A percentile compares a stretch with the other conserved stretches of the same genome.
These are phyloP conservation scores for Aspergillus eucalypticola DNA, from an alignment of 2,329 filamentous ascomycete species.

Conservation along the genomic window DNA sequence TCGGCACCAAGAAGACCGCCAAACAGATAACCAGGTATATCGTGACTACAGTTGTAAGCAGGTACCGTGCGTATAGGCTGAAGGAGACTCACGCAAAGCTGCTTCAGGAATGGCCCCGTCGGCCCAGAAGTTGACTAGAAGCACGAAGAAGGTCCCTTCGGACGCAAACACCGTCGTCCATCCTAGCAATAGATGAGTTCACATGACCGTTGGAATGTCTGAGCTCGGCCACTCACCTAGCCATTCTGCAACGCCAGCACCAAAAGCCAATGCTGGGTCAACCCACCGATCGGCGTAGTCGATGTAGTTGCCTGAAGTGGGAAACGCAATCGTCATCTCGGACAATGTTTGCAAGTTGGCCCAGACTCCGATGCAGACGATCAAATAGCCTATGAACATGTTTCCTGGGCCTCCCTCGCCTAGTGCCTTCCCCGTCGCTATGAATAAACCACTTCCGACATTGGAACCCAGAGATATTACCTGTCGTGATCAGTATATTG, in stretches of 20 bases:
- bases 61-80: no score
- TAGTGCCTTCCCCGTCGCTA: slow-evolving; percentile 12
- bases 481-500: background rate
- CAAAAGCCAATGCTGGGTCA: slow-evolving; percentile 42
- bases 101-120: slow-evolving; percentile 2
- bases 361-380: slow-evolving; percentile 12
- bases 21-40: slow-evolving; percentile 18
- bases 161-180: slow-evolving; percentile 13
- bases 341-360: slow-evolving; percentile 12
- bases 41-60: slow-evolving; percentile 3
- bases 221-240: slow-evolving; percentile 12
- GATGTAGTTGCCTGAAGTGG: slow-evolving; percentile 40
- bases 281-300: slow-evolving; percentile 42
- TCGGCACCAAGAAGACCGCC: slow-evolving; percentile 30
- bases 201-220: background rate
- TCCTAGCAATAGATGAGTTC: background rate
- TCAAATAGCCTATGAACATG: slow-evolving; percentile 9
- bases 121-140: slow-evolving; percentile 11
- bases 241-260: slow-evolving; percentile 32
- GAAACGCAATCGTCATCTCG: slow-evolving; percentile 20
- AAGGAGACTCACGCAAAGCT: slow-evolving; percentile 5
- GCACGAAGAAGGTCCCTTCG: slow-evolving; percentile 10
- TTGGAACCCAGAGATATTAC: slow-evolving; percentile 11
- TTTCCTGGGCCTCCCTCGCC: slow-evolving; percentile 11
- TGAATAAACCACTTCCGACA: slow-evolving; percentile 13